Evolutionary conservation across 345 rosid genomes (phyloP), one percentile per base, ranked within the genome.

Genomic region (Cardamine occulta): DNA sequence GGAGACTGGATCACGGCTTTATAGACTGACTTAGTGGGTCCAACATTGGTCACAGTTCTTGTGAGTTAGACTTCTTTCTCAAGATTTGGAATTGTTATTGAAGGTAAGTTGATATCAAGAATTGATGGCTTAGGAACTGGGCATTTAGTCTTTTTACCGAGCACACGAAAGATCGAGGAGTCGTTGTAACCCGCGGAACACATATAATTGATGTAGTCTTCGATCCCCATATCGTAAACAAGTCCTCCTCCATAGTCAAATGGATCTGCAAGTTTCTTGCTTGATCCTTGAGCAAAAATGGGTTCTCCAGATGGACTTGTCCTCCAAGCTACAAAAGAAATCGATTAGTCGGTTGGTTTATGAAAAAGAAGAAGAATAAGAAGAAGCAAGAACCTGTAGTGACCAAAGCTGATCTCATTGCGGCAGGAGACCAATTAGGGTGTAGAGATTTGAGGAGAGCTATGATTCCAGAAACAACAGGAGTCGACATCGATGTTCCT

Each of bases 191-290:
- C 77, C 1, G 56, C 80, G 4, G 82, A 82, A 51, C 96, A 88
- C 5, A 90, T 82, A 55, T 88, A 88, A 13, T 59, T 60, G 5
- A 79, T 39, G 74, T 85, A 88, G 48, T 82, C 89, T 4, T 76
- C 3, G 45, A 63, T 44, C 34, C 63, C 84, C 80, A 83, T 84
- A 26, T 86, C 88, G 15, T 88, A 88, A 7, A 87, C 61, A 17
- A 90, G 84, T 31, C 93, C 96, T 39, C 89, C 89, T 51, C 96
- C 96, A 14, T 67, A 79, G 68, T 90, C 91, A 14, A 90, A 90
- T 35, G 93, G 83, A 74, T 86, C 74, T n/a, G 93, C 93, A 8
- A 70, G 68, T 47, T 89, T 63, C 8, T 19, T 23, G 47, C 40
- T 85, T 37, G 81, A 84, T 75, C 85, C 90, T 7, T 85, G 81